Evolutionary conservation across 805 yeast genomes (phyloP).

Genomic region (Candida sphagnicola): DNA sequence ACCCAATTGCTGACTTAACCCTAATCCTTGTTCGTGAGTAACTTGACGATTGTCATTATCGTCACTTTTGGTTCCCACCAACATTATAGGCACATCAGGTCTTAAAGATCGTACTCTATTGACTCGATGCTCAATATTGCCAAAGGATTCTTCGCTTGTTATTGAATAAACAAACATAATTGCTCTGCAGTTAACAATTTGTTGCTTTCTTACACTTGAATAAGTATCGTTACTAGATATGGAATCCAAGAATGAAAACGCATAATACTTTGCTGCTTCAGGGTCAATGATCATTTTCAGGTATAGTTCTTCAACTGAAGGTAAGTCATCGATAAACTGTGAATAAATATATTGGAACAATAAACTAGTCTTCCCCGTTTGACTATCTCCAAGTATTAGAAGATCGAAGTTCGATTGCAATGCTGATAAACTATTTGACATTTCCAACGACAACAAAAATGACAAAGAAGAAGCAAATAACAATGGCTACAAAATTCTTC

Average conservation of each 20-base stretch:
- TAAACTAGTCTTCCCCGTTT: constrained; percentile 24
- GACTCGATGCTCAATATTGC: constrained; percentile 23
- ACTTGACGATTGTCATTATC: constrained; percentile 23
- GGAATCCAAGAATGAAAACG: constrained; percentile 31
- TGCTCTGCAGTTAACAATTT: constrained; percentile 27
- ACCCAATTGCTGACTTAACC: constrained; percentile 21
- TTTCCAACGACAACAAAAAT: neutral
- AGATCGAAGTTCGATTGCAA: constrained; percentile 19
- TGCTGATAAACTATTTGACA: constrained; percentile 11
- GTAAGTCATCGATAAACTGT: constrained; percentile 15
- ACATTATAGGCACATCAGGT: constrained; percentile 19
- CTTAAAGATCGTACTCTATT: constrained; percentile 20
- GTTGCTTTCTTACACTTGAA: constrained; percentile 20
- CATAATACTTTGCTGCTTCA: constrained; percentile 14
- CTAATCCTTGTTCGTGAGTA: constrained; percentile 22
- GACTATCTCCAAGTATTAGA: constrained; percentile 23
- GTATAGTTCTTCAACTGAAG: constrained; percentile 23
- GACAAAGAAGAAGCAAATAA: neutral
- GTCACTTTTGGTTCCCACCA: constrained; percentile 31
- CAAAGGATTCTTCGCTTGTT: constrained; percentile 21
- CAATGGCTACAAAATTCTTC: no score
- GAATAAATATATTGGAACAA: constrained; percentile 20
- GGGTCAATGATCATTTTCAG: constrained; percentile 11
- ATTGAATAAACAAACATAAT: constrained; percentile 29
- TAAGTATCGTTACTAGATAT: constrained; percentile 21